Base-by-base conservation (phyloP, 176 grass and related monocot genomes). In the Hordeum marinum region DNA sequence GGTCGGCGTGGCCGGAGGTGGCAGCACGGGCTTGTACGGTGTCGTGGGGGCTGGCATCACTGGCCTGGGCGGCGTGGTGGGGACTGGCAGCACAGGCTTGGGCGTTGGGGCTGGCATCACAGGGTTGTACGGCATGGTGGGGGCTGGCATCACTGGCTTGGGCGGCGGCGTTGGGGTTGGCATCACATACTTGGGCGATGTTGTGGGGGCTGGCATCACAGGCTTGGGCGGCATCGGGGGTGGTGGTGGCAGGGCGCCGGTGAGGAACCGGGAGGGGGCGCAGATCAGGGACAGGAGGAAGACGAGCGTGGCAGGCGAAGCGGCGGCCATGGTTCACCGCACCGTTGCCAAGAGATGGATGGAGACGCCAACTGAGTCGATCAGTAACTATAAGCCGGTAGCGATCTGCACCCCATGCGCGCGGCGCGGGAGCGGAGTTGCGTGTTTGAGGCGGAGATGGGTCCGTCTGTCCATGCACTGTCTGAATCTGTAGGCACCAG, bases 181-280 rank as follows among this genome's bases (percentile, higher is more conserved):
- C 35, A 39, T 18, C 66, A 40, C 66, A 4, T 4, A 18, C 66
- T n/a, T 69, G 18, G 66, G 35, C 18, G 66, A 35, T 18, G 20
- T 39, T 9, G 35, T 20, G 1, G 34, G 18, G 1, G 35, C 8
- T n/a, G 66, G 66, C 11, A 1, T 12, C 6, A 45, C 41, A 6
- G 34, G 76, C 55, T 37, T 58, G 0, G 55, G 34, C 3, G 35
- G 55, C 36, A 9, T 31, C 0, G 43, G 63, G 6, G 63, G 26
- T 9, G 29, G 63, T 0, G 20, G 20, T 17, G 79, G 63, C 79
- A 68, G 7, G 7, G 79, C 63, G 37, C 24, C 35, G 68, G 81
- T 41, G 68, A 83, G 54, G 81, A 73, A 58, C 36, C 57, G 39
- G 24, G 81, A 70, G 4, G 68, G 71, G 68, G 72, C 11, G 29